These are phyloP conservation scores for Salix purpurea DNA, from an alignment of 345 rosid genomes.

Conservation along the genomic window DNA sequence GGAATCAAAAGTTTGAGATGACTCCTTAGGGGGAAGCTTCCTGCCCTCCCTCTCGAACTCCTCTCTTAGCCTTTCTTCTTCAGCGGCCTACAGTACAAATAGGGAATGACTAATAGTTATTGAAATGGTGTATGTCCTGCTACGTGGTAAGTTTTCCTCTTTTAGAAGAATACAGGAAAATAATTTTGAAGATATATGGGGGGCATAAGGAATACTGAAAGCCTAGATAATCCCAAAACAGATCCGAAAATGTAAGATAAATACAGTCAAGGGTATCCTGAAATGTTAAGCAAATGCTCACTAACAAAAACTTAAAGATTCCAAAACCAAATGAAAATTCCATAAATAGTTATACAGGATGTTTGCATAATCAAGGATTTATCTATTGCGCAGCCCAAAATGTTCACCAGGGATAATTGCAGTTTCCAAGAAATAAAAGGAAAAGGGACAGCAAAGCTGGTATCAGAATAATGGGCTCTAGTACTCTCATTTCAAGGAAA, in stretches of 20 bases:
- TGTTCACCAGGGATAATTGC: neutral
- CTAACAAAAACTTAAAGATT: neutral
- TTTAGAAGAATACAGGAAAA: neutral
- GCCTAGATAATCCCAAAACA: neutral
- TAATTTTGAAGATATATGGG: neutral
- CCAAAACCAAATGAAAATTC: neutral
- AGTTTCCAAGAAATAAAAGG: neutral
- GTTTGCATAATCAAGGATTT: neutral
- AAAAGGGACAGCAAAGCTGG: neutral
- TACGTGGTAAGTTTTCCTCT: neutral
- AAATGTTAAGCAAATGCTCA: neutral
- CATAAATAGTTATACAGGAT: neutral
- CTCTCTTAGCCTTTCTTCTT: constrained; percentile 69
- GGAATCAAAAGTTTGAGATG: constrained; percentile 67
- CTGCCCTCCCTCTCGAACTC: constrained; percentile 87
- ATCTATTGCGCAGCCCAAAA: neutral
- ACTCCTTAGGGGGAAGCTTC: constrained; percentile 69
- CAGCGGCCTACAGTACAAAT: constrained; percentile 56
- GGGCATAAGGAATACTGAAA: neutral
- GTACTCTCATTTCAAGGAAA: neutral
- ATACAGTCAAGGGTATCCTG: neutral
- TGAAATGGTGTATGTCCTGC: too few relatives aligned
- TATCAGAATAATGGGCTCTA: neutral
- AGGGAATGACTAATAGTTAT: neutral
- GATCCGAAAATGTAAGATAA: neutral